A percentile compares a stretch with the other conserved stretches of the same genome.
Conservation (phyloP, 2,329 filamentous ascomycete species). For the Didymella glomerata region DNA sequence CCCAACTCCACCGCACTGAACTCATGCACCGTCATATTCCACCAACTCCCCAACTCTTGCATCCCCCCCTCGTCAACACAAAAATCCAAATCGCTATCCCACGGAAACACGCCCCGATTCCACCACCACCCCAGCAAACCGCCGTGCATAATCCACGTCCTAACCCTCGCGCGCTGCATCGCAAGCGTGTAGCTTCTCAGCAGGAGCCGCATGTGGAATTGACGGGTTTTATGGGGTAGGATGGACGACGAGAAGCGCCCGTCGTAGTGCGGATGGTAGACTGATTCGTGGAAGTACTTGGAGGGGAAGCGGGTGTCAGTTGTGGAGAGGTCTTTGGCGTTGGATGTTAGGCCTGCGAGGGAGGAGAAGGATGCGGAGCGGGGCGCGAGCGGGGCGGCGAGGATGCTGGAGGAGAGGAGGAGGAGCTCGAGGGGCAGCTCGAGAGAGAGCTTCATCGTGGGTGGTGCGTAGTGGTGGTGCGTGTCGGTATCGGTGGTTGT, state of each 20-base stretch:
- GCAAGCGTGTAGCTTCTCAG: slow-evolving; percentile 65
- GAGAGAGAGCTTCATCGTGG: slow-evolving; percentile 7
- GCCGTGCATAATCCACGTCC: slow-evolving; percentile 72
- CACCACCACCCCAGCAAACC: slow-evolving; percentile 70
- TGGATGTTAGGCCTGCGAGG: slow-evolving; percentile 19
- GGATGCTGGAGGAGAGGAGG: background rate
- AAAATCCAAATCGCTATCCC: slow-evolving; percentile 69
- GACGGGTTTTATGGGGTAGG: slow-evolving; percentile 58
- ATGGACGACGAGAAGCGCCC: slow-evolving; percentile 61
- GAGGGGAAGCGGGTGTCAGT: slow-evolving; percentile 22
- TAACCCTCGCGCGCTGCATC: slow-evolving; percentile 64
- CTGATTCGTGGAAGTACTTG: slow-evolving; percentile 51
- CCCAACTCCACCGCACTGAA: slow-evolving; percentile 30
- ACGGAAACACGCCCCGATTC: slow-evolving; percentile 68
- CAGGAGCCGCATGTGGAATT: slow-evolving; percentile 59
- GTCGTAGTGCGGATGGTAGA: slow-evolving; percentile 65
- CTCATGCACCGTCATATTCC: slow-evolving; percentile 68
- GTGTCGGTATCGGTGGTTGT: background rate
- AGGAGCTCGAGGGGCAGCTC: slow-evolving; percentile 18
- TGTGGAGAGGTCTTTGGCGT: slow-evolving; percentile 30
- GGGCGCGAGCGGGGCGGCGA: slow-evolving; percentile 3
- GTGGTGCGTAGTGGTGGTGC: background rate
- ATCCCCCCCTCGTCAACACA: slow-evolving; percentile 65
- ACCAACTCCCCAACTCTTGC: slow-evolving; percentile 64
- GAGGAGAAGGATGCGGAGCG: slow-evolving; percentile 15